Base-by-base conservation (phyloP, 2,329 filamentous ascomycete genomes). In the Penicillium sp. region DNA sequence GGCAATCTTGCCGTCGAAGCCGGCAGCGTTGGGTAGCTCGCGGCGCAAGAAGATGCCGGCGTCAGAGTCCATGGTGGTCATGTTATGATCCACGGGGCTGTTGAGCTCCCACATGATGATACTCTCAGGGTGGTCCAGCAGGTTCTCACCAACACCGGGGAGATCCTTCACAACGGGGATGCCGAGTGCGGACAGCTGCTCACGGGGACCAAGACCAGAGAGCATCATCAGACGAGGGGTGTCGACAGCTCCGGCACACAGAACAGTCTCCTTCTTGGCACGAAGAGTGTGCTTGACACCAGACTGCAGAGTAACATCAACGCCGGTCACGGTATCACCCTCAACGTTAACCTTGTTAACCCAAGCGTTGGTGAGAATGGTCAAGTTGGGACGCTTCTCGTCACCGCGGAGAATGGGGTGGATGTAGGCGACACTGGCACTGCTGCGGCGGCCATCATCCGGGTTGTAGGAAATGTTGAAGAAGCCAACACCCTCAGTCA, bases 381-480 rank as follows among this genome's bases (percentile, higher is more conserved):
- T 93, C 66, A 95, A 71, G 73, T 95, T 95, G 13, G 87, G 82
- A 49, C 87, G 78, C 67, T 83, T 81, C 76, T 95, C 88, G 42
- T 89, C 84, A 35, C 87, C 88, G 35, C 85, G 81, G 45, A 95
- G 79, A 63, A 95, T 89, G 32, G 89, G 89, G 71, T 95, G 89
- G 64, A 95, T 90, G 72, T 95, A 95, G 17, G 89, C 89, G 21
- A 95, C 88, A 51, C 85, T 89, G 52, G 89, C 88, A 65, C 85
- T 90, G 73, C 85, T 91, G 55, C 89, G 82, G 61, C 81, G 80
- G 63, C 88, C 87, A 62, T 88, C 84, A 63, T 95, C 88, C 3
- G 89, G 89, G 73, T 95, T 94, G 74, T 95, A 95, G 33, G 87
- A 84, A 58, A 95, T 83, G 57, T 85, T 89, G 77, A 95, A 91